Conservation (phyloP, 441 rosid genomes). For the Euphorbia corollata region DNA sequence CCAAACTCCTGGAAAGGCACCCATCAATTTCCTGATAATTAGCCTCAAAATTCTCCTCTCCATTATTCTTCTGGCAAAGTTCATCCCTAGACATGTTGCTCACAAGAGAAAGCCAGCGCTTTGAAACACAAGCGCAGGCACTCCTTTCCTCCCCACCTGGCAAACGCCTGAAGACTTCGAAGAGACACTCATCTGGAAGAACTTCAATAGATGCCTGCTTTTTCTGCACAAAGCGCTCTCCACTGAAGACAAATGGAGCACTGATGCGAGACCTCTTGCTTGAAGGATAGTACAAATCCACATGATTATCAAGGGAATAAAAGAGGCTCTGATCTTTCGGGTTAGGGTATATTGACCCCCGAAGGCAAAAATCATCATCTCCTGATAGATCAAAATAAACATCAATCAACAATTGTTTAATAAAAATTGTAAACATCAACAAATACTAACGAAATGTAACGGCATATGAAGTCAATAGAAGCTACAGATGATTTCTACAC, state of each 20-base stretch:
- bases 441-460: too few species aligned
- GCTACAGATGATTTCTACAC: neutral
- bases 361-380: constrained; percentile 59
- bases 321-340: constrained; percentile 54
- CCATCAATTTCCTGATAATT: constrained; percentile 48
- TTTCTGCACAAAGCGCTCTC: constrained; percentile 36
- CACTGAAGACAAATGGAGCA: constrained; percentile 46
- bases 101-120: constrained; percentile 72
- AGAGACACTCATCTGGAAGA: constrained; percentile 89
- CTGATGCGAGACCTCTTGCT: constrained; percentile 69
- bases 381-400: constrained; percentile 37
- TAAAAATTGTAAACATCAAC: neutral
- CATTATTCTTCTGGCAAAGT: constrained; percentile 26
- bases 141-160: constrained; percentile 63
- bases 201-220: constrained; percentile 49
- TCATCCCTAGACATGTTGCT: constrained; percentile 60
- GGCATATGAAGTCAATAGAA: neutral
- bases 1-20: constrained; percentile 65
- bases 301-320: constrained; percentile 42
- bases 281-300: constrained; percentile 67
- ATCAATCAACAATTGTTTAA: neutral
- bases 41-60: constrained; percentile 18
- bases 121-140: constrained; percentile 69
- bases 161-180: constrained; percentile 73
- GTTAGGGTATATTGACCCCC: constrained; percentile 54